A percentile compares a stretch with the other conserved stretches of the same genome.
Conservation (phyloP, 805 yeast genomes). For the Hanseniaspora valbyensis region DNA sequence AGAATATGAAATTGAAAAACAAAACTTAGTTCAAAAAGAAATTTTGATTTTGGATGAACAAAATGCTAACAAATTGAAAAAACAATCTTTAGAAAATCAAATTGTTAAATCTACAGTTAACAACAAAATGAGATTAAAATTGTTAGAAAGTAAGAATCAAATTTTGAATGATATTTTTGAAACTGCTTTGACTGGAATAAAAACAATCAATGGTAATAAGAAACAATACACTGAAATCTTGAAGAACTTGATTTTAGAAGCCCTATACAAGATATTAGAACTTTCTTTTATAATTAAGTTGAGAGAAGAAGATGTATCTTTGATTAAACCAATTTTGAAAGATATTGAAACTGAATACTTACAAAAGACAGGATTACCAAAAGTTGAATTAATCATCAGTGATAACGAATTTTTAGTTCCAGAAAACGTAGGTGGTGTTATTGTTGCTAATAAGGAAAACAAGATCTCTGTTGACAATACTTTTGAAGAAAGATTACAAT, state of each 20-base stretch:
- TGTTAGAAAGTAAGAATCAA: constrained; percentile 75
- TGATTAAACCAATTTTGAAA: constrained; percentile 36
- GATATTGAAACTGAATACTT: constrained; percentile 56
- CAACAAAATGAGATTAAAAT: constrained; percentile 87
- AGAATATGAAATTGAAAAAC: constrained; percentile 96
- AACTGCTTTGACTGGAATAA: constrained; percentile 53
- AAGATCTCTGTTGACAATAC: constrained; percentile 88
- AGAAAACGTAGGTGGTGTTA: constrained; percentile 74
- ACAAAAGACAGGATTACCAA: constrained; percentile 44
- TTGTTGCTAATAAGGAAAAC: constrained; percentile 58
- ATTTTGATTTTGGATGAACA: constrained; percentile 73
- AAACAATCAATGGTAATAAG: constrained; percentile 41
- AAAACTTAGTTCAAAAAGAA: constrained; percentile 86
- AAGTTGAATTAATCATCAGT: constrained; percentile 43
- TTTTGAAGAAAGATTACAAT: constrained; percentile 80
- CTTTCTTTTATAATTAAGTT: constrained; percentile 51
- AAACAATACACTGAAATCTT: constrained; percentile 57
- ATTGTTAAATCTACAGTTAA: constrained; percentile 90
- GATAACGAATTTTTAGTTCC: constrained; percentile 47
- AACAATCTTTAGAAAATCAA: constrained; percentile 86
- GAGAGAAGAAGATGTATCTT: constrained; percentile 28
- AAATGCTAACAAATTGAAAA: constrained; percentile 75
- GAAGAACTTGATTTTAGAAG: constrained; percentile 70
- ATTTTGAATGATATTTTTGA: constrained; percentile 65
- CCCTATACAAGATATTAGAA: constrained; percentile 63